A percentile compares a stretch with the other conserved stretches of the same genome.
phyloP scores from a whole-genome alignment of 495 filamentous ascomycete species.

The Penicillium turbatum region DNA sequence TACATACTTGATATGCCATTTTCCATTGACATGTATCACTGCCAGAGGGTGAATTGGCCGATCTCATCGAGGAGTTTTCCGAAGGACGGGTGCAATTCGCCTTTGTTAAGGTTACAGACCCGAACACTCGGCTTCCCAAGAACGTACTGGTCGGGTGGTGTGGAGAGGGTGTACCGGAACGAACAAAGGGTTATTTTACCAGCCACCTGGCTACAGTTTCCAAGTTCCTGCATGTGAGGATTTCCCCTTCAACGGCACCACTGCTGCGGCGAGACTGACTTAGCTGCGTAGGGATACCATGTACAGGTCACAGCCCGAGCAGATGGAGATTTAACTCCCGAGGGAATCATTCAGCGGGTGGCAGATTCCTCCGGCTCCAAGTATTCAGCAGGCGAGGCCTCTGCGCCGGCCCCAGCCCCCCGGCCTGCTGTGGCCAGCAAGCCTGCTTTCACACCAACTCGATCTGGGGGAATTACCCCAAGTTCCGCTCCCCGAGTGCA shows the following conservation, averaged over 20 bases:
- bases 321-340: conserved; percentile 79
- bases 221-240: conserved; percentile 75
- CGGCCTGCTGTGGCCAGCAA: conserved; percentile 76
- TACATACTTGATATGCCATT: background rate
- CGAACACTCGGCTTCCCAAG: conserved; percentile 88
- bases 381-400: conserved; percentile 64
- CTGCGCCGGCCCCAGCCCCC: conserved; percentile 44
- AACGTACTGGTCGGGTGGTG: conserved; percentile 95
- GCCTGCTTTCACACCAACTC: conserved; percentile 81
- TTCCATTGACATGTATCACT: background rate
- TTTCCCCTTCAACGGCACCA: background rate
- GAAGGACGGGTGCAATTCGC: conserved; percentile 96
- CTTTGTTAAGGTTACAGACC: conserved; percentile 92
- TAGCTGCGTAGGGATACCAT: conserved; percentile 70
- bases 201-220: conserved; percentile 85
- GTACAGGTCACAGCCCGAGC: conserved; percentile 94
- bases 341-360: conserved; percentile 88
- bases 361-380: conserved; percentile 93
- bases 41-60: conserved; percentile 88
- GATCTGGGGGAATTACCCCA: conserved; percentile 55
- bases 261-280: conserved; percentile 9
- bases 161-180: conserved; percentile 94
- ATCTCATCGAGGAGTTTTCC: conserved; percentile 95
- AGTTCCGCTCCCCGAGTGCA: conserved; percentile 57
- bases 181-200: conserved; percentile 97